phyloP scores from a whole-genome alignment of 352 stramenopile genomes.

The Blastocystis sp. region DNA sequence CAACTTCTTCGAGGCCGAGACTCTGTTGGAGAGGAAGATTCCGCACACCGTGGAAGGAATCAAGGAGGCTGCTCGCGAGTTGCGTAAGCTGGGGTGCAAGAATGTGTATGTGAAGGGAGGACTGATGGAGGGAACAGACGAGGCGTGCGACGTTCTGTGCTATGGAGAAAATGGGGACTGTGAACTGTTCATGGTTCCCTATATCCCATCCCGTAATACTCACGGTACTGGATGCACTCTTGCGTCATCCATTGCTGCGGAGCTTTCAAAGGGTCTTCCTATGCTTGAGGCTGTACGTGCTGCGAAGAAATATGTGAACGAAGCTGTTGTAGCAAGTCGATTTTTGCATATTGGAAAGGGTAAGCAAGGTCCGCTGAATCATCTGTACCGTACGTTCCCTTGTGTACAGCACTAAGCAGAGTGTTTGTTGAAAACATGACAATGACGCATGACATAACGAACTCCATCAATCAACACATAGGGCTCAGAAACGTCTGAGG shows the following conservation, averaged over 20 bases:
- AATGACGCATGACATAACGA: not conserved
- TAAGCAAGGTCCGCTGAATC: constrained; percentile 63
- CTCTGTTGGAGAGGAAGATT: constrained; percentile 65
- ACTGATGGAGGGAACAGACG: constrained; percentile 22
- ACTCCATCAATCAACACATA: constrained; percentile 50
- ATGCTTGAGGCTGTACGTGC: constrained; percentile 64
- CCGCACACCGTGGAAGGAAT: constrained; percentile 19
- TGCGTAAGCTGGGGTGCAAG: constrained; percentile 8
- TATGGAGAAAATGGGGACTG: constrained; percentile 42
- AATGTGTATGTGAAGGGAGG: constrained; percentile 60
- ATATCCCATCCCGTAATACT: constrained; percentile 70
- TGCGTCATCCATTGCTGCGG: constrained; percentile 80
- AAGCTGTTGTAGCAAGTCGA: constrained; percentile 21
- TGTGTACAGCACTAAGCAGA: constrained; percentile 27
- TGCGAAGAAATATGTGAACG: constrained; percentile 63
- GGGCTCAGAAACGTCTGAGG: not conserved
- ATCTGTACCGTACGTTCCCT: constrained; percentile 58
- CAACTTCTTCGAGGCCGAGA: constrained; percentile 85
- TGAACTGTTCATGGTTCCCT: constrained; percentile 66
- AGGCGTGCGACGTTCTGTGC: constrained; percentile 35
- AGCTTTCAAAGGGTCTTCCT: constrained; percentile 71
- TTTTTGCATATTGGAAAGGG: constrained; percentile 59
- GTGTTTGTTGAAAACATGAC: constrained; percentile 32
- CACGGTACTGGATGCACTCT: constrained; percentile 87
- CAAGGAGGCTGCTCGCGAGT: constrained; percentile 21